phyloP scores from a whole-genome alignment of 2,329 filamentous ascomycete genomes.

The Cephalotrichum gorgonifer region DNA sequence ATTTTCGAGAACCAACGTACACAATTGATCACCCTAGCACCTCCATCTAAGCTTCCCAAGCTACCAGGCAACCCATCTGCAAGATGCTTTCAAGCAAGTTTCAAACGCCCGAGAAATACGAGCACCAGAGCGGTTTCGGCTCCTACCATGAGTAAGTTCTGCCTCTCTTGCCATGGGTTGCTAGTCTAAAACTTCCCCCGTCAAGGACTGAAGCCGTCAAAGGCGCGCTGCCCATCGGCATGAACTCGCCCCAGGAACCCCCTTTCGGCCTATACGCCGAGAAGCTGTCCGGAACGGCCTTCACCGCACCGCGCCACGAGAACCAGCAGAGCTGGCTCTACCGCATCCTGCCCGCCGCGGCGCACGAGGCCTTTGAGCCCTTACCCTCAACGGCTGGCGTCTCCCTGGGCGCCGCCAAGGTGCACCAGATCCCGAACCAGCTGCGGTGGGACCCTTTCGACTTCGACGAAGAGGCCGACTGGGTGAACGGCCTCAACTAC shows the following conservation, averaged over 20 bases:
- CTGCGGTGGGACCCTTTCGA: conserved; percentile 72
- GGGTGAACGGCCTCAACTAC: conserved; percentile 47
- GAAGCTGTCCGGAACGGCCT: conserved; percentile 62
- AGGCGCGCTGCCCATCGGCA: conserved; percentile 63
- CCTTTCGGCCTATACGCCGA: conserved; percentile 74
- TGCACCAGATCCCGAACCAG: conserved; percentile 72
- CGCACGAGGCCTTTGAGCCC: conserved; percentile 27
- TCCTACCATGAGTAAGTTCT: neutral
- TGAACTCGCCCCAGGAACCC: conserved; percentile 75
- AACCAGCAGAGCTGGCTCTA: conserved; percentile 67
- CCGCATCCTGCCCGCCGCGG: conserved; percentile 53
- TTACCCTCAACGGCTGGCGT: conserved; percentile 28
- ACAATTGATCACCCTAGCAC: no score
- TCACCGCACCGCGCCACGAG: conserved; percentile 57
- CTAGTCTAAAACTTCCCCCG: neutral
- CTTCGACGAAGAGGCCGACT: conserved; percentile 41
- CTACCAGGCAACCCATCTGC: no score
- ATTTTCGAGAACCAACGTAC: no score
- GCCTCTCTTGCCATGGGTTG: neutral
- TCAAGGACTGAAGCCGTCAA: conserved; percentile 63
- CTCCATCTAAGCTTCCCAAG: no score
- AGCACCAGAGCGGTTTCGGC: neutral
- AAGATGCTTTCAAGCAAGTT: no score
- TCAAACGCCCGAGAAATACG: no score
- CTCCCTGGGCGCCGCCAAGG: conserved; percentile 23